phyloP scores from a whole-genome alignment of 345 rosid genomes.

The Isatis tinctoria region DNA sequence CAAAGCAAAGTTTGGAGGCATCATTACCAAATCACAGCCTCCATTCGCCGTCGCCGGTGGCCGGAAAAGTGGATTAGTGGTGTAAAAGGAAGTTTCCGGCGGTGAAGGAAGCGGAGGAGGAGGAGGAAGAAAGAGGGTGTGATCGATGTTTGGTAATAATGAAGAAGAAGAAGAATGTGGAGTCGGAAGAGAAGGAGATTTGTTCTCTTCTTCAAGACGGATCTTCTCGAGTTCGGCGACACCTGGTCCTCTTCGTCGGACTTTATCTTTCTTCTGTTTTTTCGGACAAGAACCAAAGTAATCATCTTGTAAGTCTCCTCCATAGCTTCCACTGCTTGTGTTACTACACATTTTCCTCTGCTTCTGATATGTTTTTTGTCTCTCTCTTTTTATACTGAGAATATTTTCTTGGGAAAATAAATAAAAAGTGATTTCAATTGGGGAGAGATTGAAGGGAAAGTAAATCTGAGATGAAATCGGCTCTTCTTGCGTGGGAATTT shows the following conservation, averaged over 20 bases:
- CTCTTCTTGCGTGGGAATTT: slow-evolving; percentile 35
- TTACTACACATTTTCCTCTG: slow-evolving; percentile 48
- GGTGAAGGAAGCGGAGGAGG: not conserved
- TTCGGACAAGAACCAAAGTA: slow-evolving; percentile 32
- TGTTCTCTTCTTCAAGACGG: slow-evolving; percentile 43
- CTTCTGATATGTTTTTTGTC: not conserved
- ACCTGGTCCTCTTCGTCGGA: slow-evolving; percentile 66
- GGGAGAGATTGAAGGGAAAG: slow-evolving; percentile 41
- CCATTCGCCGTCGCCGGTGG: not conserved
- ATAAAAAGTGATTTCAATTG: slow-evolving; percentile 36
- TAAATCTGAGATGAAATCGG: slow-evolving; percentile 52
- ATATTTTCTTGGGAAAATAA: not conserved
- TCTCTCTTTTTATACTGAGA: not conserved
- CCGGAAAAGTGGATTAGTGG: not conserved
- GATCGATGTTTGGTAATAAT: not conserved
- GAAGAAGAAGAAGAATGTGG: slow-evolving; percentile 6
- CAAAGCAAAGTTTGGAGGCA: slow-evolving; percentile 1
- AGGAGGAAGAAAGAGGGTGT: slow-evolving; percentile 2
- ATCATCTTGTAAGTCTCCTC: slow-evolving; percentile 28
- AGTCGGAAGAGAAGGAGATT: not conserved
- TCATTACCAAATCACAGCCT: not conserved
- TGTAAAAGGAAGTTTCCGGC: not conserved
- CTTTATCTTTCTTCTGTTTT: slow-evolving; percentile 38
- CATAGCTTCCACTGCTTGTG: slow-evolving; percentile 36
- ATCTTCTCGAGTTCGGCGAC: slow-evolving; percentile 76